A percentile compares a stretch with the other conserved stretches of the same genome.
These are phyloP conservation scores for Fraxinus sp. DNA, from an alignment of 305 asterid species.

Conservation along the genomic window DNA sequence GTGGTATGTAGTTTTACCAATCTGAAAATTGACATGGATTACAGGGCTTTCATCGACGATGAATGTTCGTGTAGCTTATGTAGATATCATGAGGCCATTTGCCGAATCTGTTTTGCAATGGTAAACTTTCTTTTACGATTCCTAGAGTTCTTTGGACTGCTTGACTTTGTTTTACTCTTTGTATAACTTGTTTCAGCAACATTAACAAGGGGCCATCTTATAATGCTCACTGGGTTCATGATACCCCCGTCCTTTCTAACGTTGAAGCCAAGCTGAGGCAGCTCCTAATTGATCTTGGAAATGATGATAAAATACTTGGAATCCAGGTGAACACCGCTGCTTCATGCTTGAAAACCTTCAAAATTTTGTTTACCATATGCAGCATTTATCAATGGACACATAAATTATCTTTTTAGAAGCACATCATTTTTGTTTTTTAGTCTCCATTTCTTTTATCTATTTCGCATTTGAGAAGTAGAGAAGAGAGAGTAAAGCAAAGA, in stretches of 20 bases:
- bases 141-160: constrained; percentile 8
- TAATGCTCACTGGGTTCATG: constrained; percentile 71
- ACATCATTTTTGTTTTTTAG: not conserved
- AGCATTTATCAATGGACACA: not conserved
- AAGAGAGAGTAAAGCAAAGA: not conserved
- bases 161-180: constrained; percentile 31
- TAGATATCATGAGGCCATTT: constrained; percentile 94
- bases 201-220: constrained; percentile 61
- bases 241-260: constrained; percentile 73
- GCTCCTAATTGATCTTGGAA: constrained; percentile 80
- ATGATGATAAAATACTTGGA: constrained; percentile 88
- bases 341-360: constrained; percentile 18
- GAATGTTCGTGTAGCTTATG: constrained; percentile 77
- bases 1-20: constrained; percentile 21
- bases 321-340: constrained; percentile 63
- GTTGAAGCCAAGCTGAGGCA: constrained; percentile 82
- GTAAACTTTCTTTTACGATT: constrained; percentile 44
- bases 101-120: constrained; percentile 88
- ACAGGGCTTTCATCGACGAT: constrained; percentile 92
- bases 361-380: not conserved
- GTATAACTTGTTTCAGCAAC: constrained; percentile 58
- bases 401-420: not conserved
- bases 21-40: constrained; percentile 29
- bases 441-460: not conserved
- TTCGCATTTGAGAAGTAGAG: not conserved